phyloP scores from a whole-genome alignment of 371 early-diverging fungal species.

The Mucor racemosus region DNA sequence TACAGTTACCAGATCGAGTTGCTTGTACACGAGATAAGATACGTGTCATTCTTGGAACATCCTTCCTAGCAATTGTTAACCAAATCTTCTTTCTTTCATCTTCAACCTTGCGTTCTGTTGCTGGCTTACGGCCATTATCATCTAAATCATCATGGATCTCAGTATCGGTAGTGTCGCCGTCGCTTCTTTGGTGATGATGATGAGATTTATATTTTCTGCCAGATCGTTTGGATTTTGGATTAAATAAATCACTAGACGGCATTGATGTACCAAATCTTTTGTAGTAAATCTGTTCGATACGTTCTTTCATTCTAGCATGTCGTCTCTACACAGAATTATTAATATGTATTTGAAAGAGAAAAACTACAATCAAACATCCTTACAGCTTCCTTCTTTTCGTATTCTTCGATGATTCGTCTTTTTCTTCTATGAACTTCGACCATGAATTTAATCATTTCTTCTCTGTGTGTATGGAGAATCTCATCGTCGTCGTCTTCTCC shows the following conservation, averaged over 20 bases:
- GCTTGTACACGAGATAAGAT: constrained; percentile 59
- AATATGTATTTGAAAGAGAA: too few species aligned
- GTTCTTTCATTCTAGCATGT: constrained; percentile 36
- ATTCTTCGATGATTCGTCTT: constrained; percentile 44
- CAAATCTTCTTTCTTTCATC: constrained; percentile 44
- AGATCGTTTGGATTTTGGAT: background rate
- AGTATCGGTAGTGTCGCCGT: constrained; percentile 16
- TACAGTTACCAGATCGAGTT: constrained; percentile 61
- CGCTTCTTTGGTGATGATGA: background rate
- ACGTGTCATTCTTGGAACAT: constrained; percentile 57
- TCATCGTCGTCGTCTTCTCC: constrained; percentile 43
- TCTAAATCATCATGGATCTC: background rate
- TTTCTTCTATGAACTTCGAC: constrained; percentile 42
- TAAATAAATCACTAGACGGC: constrained; percentile 21
- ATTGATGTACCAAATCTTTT: constrained; percentile 42
- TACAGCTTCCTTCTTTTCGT: constrained; percentile 48
- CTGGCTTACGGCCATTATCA: background rate
- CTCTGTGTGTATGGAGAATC: constrained; percentile 33
- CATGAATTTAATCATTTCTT: constrained; percentile 54
- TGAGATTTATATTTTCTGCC: background rate
- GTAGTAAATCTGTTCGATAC: constrained; percentile 42
- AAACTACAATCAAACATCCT: background rate
- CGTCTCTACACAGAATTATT: constrained; percentile 21
- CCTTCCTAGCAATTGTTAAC: constrained; percentile 52
- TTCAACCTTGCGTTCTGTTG: constrained; percentile 30